Evolutionary conservation across 495 filamentous ascomycete genomes (phyloP), one percentile per base, ranked within the genome.

Genomic region (Podospora didyma): DNA sequence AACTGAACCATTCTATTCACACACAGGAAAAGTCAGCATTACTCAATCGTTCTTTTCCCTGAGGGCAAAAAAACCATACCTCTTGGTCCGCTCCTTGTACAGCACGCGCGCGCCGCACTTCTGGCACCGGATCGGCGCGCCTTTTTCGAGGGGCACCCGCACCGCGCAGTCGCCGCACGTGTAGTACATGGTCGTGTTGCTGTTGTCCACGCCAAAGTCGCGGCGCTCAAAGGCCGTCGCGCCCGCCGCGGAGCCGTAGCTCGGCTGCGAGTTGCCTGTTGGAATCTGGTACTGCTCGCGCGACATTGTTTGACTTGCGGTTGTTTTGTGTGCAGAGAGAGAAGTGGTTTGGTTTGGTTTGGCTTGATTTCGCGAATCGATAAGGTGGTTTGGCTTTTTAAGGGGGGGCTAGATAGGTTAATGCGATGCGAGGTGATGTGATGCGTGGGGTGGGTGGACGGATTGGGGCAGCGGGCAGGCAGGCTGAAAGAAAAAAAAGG

Each of bases 61-160:
- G n/a, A n/a, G n/a, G n/a, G n/a, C n/a, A n/a, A n/a, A 22, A 26
- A 21, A 17, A 7, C 20, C 85, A 72, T 70, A 97, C 94, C 95
- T 82, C 80, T 96, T 97, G 31, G 94, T 99, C 64, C 94, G 76
- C 83, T 96, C 90, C 82, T 99, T 99, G 73, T 97, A 97, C 57
- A 99, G 75, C 50, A 99, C 90, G 57, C 94, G 87, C 68, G 96
- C 91, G 22, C 94, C 95, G 69, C 94, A 99, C 73, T 93, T 90
- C 74, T 92, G 90, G 79, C 94, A 99, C 23, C 94, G 85, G 62
- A 97, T 95, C 53, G 88, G 86, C 63, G 96, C 92, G 53, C 85
- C 89, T 57, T 87, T 82, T 73, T 89, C 88, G 62, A 97, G 77
- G 9, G 84, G 79, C 20, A 96, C 90, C 56, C 88, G 86, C 52